Base-by-base conservation (phyloP, 495 filamentous ascomycete species). In the Neurospora cerealis region DNA sequence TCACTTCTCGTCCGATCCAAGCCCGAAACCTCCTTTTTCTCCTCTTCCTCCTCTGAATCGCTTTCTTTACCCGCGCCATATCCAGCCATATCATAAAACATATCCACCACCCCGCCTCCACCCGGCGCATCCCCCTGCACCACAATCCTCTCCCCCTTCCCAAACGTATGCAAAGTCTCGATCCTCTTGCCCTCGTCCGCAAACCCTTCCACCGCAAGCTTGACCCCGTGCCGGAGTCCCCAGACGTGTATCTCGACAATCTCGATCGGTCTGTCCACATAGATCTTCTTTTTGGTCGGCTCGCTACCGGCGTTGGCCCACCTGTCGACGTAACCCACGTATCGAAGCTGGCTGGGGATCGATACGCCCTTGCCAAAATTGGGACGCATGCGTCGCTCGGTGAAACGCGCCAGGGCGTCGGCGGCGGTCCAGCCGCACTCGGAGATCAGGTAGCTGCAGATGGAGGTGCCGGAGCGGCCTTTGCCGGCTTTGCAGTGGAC, bases 401-500 rank as follows among this genome's bases (percentile, higher is more conserved):
- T 98, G 79, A 98, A 99, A 21, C 91, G 84, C 54, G 90, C 84
- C 76, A 97, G 82, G 3, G 96, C 96, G 72, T 96, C 88, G 73
- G 92, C 87, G 15, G 89, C 83, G 44, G 86, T 90, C 95, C 95
- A 98, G 24, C 92, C 93, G 75, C 94, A 91, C 79, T 99, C 92
- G 24, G 91, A 89, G 74, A 99, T 96, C 69, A 99, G 83, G 79
- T 97, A 98, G 72, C 90, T 90, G 78, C 92, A 95, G 28, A 91
- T 90, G 78, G 94, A 88, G 1, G 93, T 97, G n/a, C 96, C 96
- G 73, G 93, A 96, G 66, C 96, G 86, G 2, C 96, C 96, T 81
- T 99, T 99, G 3, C 96, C 96, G 3, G 96, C 96, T 81, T 98
- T 99, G 84, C 96, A 98, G 80, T 98, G 96, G 13, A 99, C 93